Evolutionary conservation across 176 grass and related monocot species (phyloP), one percentile per base, ranked within the genome.

Genomic region (Zizania latifolia): DNA sequence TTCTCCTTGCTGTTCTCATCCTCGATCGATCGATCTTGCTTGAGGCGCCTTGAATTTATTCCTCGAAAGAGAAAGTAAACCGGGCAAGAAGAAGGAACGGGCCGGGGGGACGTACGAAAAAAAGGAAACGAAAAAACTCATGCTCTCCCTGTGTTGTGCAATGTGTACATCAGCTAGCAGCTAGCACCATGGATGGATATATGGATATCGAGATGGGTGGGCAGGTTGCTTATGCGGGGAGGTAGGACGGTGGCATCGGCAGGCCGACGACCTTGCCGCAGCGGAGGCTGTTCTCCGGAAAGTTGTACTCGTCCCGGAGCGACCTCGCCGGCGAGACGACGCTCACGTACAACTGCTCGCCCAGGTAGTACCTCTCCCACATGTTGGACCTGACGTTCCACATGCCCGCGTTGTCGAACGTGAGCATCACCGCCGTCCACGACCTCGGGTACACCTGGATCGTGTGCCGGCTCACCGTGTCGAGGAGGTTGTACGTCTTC

Each of bases 341-440:
- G 77, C 94, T 97, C 11, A 97, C 31, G 81, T 97, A 97, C 27
- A 97, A 39, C 72, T 93, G 88, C 88, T 91, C 80, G 0, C 94
- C 94, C 1, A 93, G 79, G 81, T 97, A 97, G 33, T 85, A 51
- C 78, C 87, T 85, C 70, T 91, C 94, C 94, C 86, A 91, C 10
- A 85, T 56, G 70, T 87, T 83, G 67, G 94, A 93, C 85, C 94
- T 72, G 15, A 97, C 2, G 79, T 91, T 97, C 94, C 94, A 97
- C 94, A 97, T 97, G 3, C 94, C 94, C 16, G 86, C 90, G 76
- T 97, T 93, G 78, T 97, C 94, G 79, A 97, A 97, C 6, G 90
- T 93, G n/a, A 93, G 67, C 86, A 93, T 83, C 65, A 97, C 83
- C 74, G 90, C 94, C 70, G 94, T 83, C 94, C 94, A 97, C 14